Evolutionary conservation across 768 basidiomycete genomes (phyloP), one percentile per base, ranked within the genome.

Genomic region (Phlebiopsis flavidoalba): DNA sequence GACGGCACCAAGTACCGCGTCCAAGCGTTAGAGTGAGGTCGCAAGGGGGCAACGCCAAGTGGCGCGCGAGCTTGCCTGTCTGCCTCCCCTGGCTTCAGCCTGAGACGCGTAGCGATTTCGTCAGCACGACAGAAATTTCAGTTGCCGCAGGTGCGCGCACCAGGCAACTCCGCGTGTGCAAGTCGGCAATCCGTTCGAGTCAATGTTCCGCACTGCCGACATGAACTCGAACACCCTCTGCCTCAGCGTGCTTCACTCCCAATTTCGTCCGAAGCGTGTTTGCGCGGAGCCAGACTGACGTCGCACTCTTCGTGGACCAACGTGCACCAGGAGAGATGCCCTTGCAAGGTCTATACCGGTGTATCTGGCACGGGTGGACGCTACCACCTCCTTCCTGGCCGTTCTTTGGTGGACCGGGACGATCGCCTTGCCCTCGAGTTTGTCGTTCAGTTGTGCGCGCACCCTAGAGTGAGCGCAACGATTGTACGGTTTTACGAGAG

Each of bases 211-310:
- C 19, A 55, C 67, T 11, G 59, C 74, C 75, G 6, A 62, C 66
- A 43, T 55, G 67, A 15, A 60, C 68, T 8, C 70, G 1, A 79
- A 80, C 57, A 76, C 72, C n/a, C 49, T 76, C 83, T 0, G 71
- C 82, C 0, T 81, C 84, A 0, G 72, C 79, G n/a, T n/a, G 3
- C 73, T 83, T 6, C 92, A 97, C 66, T 88, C 94, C 0, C 86
- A n/a, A 89, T 40, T 96, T 97, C 64, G 84, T 96, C 8, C 85
- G 95, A 0, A 79, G 82, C 10, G 85, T 97, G 14, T 95, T 97
- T 65, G 75, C 83, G 1, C 83, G 86, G 58, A 81, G 88, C 6
- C 73, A 71, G 63, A 84, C 78, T 19, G 92, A 98, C 67, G 90
- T 96, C 21, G 93, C 87, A 0, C 73, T 98, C 10, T 93, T 88